phyloP scores from a whole-genome alignment of 2,329 filamentous ascomycete species.

The Penicillium sp. region DNA sequence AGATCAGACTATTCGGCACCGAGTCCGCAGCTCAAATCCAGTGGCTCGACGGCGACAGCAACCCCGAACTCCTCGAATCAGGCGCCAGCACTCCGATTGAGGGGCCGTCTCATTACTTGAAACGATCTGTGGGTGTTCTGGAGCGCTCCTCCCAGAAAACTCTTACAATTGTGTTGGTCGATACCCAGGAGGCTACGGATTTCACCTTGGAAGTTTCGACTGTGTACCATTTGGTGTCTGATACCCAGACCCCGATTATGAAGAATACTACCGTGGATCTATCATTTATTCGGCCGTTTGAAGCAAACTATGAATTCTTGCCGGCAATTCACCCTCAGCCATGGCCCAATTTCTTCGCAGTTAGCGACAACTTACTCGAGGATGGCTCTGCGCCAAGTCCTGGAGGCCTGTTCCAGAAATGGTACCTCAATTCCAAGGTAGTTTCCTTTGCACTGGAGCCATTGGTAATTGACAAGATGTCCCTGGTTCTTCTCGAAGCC shows the following conservation, averaged over 20 bases:
- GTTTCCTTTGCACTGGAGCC: slow-evolving; percentile 72
- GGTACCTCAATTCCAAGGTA: slow-evolving; percentile 69
- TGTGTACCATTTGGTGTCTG: slow-evolving; percentile 74
- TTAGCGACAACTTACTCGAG: slow-evolving; percentile 44
- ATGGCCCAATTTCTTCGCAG: slow-evolving; percentile 85
- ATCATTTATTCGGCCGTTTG: slow-evolving; percentile 77
- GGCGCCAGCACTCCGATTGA: slow-evolving; percentile 27
- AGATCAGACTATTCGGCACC: slow-evolving; percentile 64
- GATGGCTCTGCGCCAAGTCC: slow-evolving; percentile 31
- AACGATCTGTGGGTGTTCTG: slow-evolving; percentile 34
- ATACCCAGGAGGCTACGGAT: slow-evolving; percentile 51
- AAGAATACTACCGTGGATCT: slow-evolving; percentile 69
- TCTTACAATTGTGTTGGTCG: slow-evolving; percentile 48
- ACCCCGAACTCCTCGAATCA: slow-evolving; percentile 16
- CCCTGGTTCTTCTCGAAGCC: slow-evolving; percentile 59
- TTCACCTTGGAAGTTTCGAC: slow-evolving; percentile 71
- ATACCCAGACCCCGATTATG: slow-evolving; percentile 75
- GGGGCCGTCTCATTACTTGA: slow-evolving; percentile 30
- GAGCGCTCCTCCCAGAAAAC: slow-evolving; percentile 29
- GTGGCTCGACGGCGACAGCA: slow-evolving; percentile 44
- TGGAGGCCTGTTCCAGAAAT: slow-evolving; percentile 72
- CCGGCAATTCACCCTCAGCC: slow-evolving; percentile 72
- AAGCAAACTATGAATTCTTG: slow-evolving; percentile 83
- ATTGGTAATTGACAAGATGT: slow-evolving; percentile 61
- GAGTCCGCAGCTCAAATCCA: slow-evolving; percentile 45